Evolutionary conservation across 2,329 filamentous ascomycete species (phyloP).

Genomic region (Penicillium glabrum): DNA sequence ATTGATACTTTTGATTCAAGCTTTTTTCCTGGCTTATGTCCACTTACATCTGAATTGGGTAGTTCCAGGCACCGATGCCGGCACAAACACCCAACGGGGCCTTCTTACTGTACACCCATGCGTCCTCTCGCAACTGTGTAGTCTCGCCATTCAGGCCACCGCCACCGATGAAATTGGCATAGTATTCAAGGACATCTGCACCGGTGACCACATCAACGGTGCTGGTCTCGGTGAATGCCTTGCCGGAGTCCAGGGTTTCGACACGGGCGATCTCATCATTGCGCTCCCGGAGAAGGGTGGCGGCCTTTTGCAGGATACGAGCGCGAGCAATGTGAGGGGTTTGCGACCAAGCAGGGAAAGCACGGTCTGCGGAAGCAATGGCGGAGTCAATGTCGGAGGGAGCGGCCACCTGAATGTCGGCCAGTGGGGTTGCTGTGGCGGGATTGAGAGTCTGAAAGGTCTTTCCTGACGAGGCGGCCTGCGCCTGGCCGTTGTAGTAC

Average conservation of each 20-base stretch:
- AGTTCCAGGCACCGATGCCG: constrained; percentile 90
- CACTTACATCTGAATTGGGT: constrained; percentile 75
- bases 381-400: constrained; percentile 68
- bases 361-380: constrained; percentile 66
- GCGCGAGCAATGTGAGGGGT: constrained; percentile 74
- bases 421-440: constrained; percentile 66
- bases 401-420: constrained; percentile 71
- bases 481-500: constrained; percentile 72
- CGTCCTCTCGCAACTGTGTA: constrained; percentile 69
- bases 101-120: constrained; percentile 81
- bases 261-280: constrained; percentile 78
- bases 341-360: constrained; percentile 74
- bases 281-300: constrained; percentile 67
- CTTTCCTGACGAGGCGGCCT: constrained; percentile 58
- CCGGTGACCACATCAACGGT: constrained; percentile 81
- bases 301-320: constrained; percentile 75
- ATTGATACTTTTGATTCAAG: neutral
- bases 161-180: constrained; percentile 73
- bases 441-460: constrained; percentile 75
- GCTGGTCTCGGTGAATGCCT: constrained; percentile 80
- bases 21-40: neutral
- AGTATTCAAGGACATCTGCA: constrained; percentile 83
- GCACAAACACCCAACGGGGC: constrained; percentile 80
- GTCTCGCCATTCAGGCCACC: constrained; percentile 81
- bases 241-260: constrained; percentile 84